These are phyloP conservation scores for Hapsidospora chrysogenum DNA, from an alignment of 495 filamentous ascomycete species.

Conservation along the genomic window DNA sequence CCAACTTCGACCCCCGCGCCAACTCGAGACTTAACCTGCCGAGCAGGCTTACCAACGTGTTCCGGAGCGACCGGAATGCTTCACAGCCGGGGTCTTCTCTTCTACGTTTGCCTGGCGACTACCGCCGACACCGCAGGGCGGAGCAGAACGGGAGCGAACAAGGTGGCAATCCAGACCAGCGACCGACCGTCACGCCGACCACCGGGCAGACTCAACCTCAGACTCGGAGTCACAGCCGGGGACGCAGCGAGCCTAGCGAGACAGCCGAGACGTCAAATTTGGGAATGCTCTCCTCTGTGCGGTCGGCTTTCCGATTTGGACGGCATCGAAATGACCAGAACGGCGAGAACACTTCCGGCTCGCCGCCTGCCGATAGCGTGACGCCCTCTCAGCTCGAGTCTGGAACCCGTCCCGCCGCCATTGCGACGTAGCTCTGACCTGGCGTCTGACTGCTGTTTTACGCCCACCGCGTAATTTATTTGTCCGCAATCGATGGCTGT, in stretches of 20 bases:
- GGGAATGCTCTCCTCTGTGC: background rate
- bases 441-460: too few relatives aligned
- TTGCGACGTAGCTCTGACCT: background rate
- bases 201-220: too few relatives aligned
- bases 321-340: background rate
- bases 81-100: too few relatives aligned
- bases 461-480: too few relatives aligned
- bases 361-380: conserved; percentile 1
- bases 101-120: background rate
- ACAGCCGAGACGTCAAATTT: background rate
- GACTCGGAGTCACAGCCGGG: too few relatives aligned
- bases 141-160: background rate
- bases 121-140: background rate
- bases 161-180: background rate
- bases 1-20: conserved; percentile 11
- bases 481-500: too few relatives aligned
- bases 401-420: conserved; percentile 3
- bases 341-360: background rate
- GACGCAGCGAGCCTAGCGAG: background rate
- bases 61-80: too few relatives aligned
- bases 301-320: background rate
- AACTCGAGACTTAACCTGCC: conserved; percentile 26
- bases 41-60: conserved; percentile 7
- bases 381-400: conserved; percentile 21
- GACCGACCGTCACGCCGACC: too few relatives aligned